Percentiles rank a stretch among this genome's conserved stretches.
Evolutionary conservation across 179 eudicot species (phyloP).

Genomic region (Heliamphora pulchella): DNA sequence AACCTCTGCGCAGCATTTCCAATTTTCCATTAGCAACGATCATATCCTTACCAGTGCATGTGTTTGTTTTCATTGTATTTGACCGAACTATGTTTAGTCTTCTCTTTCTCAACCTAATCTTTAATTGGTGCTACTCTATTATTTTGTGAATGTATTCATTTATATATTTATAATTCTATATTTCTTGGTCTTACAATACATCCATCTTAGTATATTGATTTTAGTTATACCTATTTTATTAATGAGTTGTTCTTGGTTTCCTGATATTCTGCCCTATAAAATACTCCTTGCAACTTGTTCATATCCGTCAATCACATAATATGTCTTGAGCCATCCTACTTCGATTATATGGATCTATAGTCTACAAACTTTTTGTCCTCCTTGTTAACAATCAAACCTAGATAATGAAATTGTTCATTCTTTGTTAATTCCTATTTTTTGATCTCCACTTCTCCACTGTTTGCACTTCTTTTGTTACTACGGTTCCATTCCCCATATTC

Average conservation of each 20-base stretch:
- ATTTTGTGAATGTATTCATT: too few species aligned
- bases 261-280: conserved; percentile 5
- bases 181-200: not conserved
- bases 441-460: not conserved
- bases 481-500: not conserved
- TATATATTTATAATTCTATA: not conserved
- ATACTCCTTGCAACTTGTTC: not conserved
- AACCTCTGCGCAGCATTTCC: too few species aligned
- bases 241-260: not conserved
- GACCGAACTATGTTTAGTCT: not conserved
- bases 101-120: not conserved
- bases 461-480: conserved; percentile 4
- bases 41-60: not conserved
- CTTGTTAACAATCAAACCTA: not conserved
- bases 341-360: not conserved
- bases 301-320: not conserved
- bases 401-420: not conserved
- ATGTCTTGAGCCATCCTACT: not conserved
- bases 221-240: not conserved
- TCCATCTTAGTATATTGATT: not conserved
- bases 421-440: not conserved
- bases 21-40: too few species aligned
- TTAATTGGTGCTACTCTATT: not conserved
- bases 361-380: not conserved
- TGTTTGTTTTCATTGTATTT: not conserved